Conservation (phyloP, 768 basidiomycete genomes). For the Lactarius hatsudake region DNA sequence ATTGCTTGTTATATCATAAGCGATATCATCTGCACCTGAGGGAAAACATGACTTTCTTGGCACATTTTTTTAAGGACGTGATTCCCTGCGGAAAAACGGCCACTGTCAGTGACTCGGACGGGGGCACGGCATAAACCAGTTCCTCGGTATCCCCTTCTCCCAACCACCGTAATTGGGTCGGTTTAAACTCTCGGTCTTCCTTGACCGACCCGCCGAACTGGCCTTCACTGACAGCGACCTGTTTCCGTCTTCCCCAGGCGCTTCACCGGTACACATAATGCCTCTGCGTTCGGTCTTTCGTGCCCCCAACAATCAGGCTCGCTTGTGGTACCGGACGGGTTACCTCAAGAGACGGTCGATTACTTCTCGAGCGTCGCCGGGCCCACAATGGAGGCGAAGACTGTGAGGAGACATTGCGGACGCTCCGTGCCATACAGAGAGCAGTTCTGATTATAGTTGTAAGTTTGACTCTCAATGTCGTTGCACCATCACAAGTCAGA, state of each 20-base stretch:
- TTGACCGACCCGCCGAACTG: background rate
- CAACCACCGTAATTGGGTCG: conserved; percentile 33
- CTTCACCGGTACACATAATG: conserved; percentile 20
- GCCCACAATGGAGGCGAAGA: conserved; percentile 21
- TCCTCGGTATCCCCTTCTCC: conserved; percentile 43
- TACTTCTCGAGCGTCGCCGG: background rate
- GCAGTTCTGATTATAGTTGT: background rate
- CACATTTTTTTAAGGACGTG: no score
- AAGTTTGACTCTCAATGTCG: conserved; percentile 30
- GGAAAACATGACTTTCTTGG: no score
- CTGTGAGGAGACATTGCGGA: conserved; percentile 8
- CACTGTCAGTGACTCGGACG: background rate
- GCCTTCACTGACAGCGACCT: conserved; percentile 29
- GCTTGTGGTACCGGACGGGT: background rate
- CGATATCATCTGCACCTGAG: no score
- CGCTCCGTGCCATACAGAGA: background rate
- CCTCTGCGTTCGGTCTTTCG: conserved; percentile 25
- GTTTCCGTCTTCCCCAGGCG: conserved; percentile 36
- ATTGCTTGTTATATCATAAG: no score
- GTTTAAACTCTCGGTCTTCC: background rate
- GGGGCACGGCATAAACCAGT: conserved; percentile 33
- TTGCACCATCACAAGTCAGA: conserved; percentile 19
- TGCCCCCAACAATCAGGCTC: conserved; percentile 28
- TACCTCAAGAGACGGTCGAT: background rate
- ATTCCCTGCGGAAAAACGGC: no score